phyloP scores from a whole-genome alignment of 176 grass and related monocot species.

The Secale cereale region DNA sequence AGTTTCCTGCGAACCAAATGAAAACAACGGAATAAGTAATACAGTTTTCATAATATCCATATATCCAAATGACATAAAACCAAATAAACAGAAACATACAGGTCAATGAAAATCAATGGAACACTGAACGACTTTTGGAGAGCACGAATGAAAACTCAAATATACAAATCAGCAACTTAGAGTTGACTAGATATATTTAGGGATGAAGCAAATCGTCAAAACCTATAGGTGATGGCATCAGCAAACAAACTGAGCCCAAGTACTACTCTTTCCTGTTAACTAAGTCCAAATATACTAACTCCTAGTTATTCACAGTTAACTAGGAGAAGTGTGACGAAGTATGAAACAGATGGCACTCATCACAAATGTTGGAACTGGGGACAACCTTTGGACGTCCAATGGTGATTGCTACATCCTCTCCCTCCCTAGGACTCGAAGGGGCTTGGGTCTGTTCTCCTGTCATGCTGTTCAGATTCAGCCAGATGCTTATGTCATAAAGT shows the following conservation, averaged over 20 bases:
- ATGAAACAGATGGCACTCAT: neutral
- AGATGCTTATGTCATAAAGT: constrained; percentile 36
- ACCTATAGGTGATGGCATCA: neutral
- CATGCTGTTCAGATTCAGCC: constrained; percentile 78
- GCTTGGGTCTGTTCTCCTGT: constrained; percentile 84
- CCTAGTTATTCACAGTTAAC: neutral
- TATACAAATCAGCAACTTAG: neutral
- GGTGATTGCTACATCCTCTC: constrained; percentile 83
- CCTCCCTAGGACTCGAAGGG: constrained; percentile 88
- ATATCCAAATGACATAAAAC: neutral
- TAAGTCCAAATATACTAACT: neutral
- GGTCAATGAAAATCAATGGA: constrained; percentile 2
- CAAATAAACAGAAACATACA: neutral
- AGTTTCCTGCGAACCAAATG: constrained; percentile 43
- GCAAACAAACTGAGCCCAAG: too few species aligned
- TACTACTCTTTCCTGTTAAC: too few species aligned
- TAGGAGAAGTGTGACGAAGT: neutral
- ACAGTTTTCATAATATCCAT: neutral
- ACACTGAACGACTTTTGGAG: neutral
- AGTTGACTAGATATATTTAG: neutral
- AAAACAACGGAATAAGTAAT: constrained; percentile 5
- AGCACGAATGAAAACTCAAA: neutral
- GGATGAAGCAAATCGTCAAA: neutral
- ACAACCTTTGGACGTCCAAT: constrained; percentile 68
- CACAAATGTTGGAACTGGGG: constrained; percentile 7